These are phyloP conservation scores for Solanum lycopersicoides DNA, from an alignment of 257 asterid species.

Conservation along the genomic window DNA sequence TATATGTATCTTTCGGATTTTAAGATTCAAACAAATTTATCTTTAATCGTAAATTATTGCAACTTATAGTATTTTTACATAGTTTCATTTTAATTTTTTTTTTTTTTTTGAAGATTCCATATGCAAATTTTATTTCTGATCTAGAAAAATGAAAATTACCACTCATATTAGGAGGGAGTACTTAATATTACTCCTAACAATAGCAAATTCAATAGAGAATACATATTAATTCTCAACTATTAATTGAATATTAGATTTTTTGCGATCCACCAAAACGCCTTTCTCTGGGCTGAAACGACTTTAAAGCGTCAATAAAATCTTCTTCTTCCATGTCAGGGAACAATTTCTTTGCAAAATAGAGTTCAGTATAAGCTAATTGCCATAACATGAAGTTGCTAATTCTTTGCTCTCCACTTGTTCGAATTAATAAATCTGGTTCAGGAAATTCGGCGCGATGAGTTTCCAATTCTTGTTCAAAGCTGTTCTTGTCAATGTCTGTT, in stretches of 20 bases:
- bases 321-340: conserved; percentile 17
- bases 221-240: not conserved
- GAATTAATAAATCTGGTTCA: conserved; percentile 18
- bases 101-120: too few species aligned
- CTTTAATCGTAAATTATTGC: too few species aligned
- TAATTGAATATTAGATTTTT: not conserved
- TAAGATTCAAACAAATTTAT: too few species aligned
- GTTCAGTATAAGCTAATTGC: conserved; percentile 23
- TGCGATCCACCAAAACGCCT: conserved; percentile 12
- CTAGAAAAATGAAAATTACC: too few species aligned
- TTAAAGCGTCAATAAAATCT: conserved; percentile 2
- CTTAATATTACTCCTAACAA: too few species aligned
- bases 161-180: too few species aligned
- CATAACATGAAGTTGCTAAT: conserved; percentile 28
- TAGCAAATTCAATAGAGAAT: too few species aligned
- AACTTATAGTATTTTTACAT: too few species aligned
- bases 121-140: too few species aligned
- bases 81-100: too few species aligned
- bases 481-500: not conserved
- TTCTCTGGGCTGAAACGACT: conserved; percentile 3
- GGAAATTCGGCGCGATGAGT: conserved; percentile 5
- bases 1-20: too few species aligned
- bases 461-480: not conserved
- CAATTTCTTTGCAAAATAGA: not conserved
- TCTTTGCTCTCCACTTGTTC: conserved; percentile 23